phyloP scores from a whole-genome alignment of 768 basidiomycete species.

The Xanthoconium stramineum region DNA sequence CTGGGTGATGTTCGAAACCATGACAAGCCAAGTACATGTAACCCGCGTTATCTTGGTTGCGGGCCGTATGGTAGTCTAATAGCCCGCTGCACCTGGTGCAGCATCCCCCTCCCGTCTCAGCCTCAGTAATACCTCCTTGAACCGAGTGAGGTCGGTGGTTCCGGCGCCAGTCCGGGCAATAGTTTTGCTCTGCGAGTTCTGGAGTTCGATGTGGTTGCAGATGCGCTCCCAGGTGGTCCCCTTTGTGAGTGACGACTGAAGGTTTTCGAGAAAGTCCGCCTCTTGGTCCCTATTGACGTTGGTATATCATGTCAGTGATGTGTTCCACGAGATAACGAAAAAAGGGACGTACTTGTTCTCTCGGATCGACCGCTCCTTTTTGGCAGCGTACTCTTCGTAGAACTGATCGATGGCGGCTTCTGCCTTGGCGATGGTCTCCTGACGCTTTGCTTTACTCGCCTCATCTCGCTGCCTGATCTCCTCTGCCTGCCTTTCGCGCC shows the following conservation, averaged over 20 bases:
- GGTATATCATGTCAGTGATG: background rate
- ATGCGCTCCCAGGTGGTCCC: constrained; percentile 98
- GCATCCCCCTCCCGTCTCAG: constrained; percentile 86
- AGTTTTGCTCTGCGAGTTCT: constrained; percentile 98
- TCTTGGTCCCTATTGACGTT: constrained; percentile 72
- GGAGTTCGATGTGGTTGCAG: constrained; percentile 76
- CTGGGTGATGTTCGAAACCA: too few relatives aligned
- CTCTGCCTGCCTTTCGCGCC: constrained; percentile 82
- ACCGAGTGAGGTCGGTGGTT: constrained; percentile 84
- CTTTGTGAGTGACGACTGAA: constrained; percentile 72
- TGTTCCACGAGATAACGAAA: background rate
- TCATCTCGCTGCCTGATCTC: constrained; percentile 86
- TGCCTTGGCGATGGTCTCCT: constrained; percentile 81
- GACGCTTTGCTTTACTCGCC: constrained; percentile 67
- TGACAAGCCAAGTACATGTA: too few relatives aligned
- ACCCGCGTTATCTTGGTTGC: background rate
- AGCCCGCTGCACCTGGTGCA: constrained; percentile 92
- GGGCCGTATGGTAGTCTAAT: constrained; percentile 44
- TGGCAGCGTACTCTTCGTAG: constrained; percentile 81
- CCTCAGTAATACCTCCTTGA: constrained; percentile 89
- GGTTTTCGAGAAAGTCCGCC: constrained; percentile 67
- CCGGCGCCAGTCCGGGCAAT: constrained; percentile 81
- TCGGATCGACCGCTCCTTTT: constrained; percentile 87
- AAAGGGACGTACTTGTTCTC: constrained; percentile 78
- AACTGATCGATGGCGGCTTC: constrained; percentile 87